Evolutionary conservation across 2,329 filamentous ascomycete species (phyloP), one percentile per base, ranked within the genome.

Genomic region (Rugonectria rugulosa): DNA sequence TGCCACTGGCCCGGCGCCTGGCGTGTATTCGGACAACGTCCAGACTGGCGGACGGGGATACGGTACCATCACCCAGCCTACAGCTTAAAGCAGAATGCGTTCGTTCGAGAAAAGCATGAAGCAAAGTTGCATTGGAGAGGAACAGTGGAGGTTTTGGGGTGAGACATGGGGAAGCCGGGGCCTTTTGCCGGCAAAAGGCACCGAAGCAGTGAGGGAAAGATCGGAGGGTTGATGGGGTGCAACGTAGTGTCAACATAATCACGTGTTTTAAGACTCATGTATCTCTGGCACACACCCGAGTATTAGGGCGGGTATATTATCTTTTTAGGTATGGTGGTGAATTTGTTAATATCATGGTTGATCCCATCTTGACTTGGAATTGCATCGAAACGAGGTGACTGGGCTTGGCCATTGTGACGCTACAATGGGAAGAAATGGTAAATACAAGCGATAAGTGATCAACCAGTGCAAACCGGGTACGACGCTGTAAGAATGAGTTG

Each of bases 1-100:
- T 56, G 76, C 81, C 17, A 76, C 79, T 4, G 68, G 74, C 8
- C 81, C 79, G 2, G 88, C 88, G 2, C 86, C 89, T 0, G 88
- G 88, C 23, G 83, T 93, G 15, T 93, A 88, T 71, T 90, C 86
- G 65, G 82, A 89, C 29, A 83, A 84, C 29, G 84, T 93, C n/a
- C 88, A 92, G 75, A 85, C 78, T 4, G 89, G 88, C n/a, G 88
- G 87, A 61, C 81, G 86, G 44, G 84, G 86, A 60, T 90, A 86
- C 65, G 82, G 82, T 47, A 82, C 80, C 1, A 77, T 81, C 57
- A 73, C 67, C 45, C 74, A 75, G 53, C 52, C 68, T 15, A 62
- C 60, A n/a, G 57, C 32, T 36, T 65, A 58, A 50, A 32, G 27
- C 5, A 31, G 14, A 27, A 15, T 27, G 21, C 5, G 23, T 24